Conservation (phyloP, 192 early-diverging fungal species). For the Coemansia javaensis region DNA sequence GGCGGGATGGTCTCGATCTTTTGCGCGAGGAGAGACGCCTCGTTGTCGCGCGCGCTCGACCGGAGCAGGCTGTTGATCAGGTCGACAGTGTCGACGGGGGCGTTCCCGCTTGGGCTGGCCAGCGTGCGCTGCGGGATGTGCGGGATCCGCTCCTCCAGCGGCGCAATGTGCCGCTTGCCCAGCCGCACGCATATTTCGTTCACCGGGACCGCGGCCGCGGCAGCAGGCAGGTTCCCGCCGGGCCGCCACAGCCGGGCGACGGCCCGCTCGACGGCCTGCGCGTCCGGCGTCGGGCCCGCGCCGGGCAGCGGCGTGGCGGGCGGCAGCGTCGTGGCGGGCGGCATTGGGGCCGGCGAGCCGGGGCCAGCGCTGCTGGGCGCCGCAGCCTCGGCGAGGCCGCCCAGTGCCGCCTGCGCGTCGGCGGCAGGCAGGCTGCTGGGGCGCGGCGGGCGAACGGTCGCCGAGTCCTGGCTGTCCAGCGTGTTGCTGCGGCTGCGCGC, state of each 20-base stretch:
- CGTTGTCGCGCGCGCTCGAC: slow-evolving; percentile 22
- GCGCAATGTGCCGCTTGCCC: slow-evolving; percentile 20
- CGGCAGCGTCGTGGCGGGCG: too few species aligned
- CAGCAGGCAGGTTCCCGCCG: background rate
- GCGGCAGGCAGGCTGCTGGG: slow-evolving; percentile 12
- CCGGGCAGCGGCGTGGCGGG: background rate
- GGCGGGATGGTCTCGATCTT: slow-evolving; percentile 37
- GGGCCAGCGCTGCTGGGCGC: too few species aligned
- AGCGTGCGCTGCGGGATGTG: slow-evolving; percentile 26
- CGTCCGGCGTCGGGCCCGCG: background rate
- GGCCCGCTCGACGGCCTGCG: slow-evolving; percentile 12
- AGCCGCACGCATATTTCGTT: slow-evolving; percentile 35
- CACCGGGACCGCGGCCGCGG: slow-evolving; percentile 11
- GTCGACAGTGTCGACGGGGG: slow-evolving; percentile 22
- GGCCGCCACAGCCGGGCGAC: slow-evolving; percentile 16
- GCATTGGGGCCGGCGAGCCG: too few species aligned
- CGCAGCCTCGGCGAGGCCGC: background rate
- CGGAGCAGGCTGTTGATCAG: slow-evolving; percentile 35
- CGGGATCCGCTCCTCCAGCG: slow-evolving; percentile 40
- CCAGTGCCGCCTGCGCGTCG: background rate
- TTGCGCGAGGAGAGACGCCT: slow-evolving; percentile 18
- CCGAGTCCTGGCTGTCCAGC: slow-evolving; percentile 26
- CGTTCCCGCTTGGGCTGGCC: background rate
- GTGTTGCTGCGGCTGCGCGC: slow-evolving; percentile 31
- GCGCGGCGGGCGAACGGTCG: slow-evolving; percentile 10